These are phyloP conservation scores for Suhomyces panamericanus DNA, from an alignment of 1,139 yeast genomes.

Conservation along the genomic window DNA sequence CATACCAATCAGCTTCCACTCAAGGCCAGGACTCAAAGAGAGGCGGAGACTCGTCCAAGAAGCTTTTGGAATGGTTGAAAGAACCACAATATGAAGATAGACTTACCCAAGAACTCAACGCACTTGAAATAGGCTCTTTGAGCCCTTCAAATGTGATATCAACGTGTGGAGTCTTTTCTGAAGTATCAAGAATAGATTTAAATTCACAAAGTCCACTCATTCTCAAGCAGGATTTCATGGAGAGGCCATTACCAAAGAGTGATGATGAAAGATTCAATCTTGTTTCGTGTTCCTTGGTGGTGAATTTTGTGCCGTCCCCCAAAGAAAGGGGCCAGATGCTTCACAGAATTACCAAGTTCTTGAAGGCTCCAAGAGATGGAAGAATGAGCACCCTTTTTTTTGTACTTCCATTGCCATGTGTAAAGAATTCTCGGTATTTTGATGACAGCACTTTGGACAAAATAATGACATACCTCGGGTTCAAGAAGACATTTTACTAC, in stretches of 20 bases:
- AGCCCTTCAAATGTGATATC: conserved; percentile 53
- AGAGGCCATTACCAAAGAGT: conserved; percentile 57
- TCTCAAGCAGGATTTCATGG: conserved; percentile 79
- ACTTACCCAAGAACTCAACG: conserved; percentile 25
- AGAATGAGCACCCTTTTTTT: conserved; percentile 53
- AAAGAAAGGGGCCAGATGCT: conserved; percentile 76
- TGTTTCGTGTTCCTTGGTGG: conserved; percentile 80
- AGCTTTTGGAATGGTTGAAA: conserved; percentile 67
- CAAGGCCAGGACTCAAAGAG: conserved; percentile 74
- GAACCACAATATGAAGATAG: conserved; percentile 15
- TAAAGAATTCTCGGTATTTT: conserved; percentile 77
- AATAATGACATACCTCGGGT: conserved; percentile 64
- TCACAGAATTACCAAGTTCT: conserved; percentile 55
- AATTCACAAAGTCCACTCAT: conserved; percentile 77
- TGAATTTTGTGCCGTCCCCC: conserved; percentile 83
- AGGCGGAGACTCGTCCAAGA: conserved; percentile 90
- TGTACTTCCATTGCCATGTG: conserved; percentile 87
- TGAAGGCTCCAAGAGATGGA: conserved; percentile 34
- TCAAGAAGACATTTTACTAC: conserved; percentile 44
- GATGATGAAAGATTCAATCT: conserved; percentile 55
- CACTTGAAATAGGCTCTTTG: conserved; percentile 83
- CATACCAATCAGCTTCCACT: conserved; percentile 84
- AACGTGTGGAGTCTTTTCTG: conserved; percentile 1
- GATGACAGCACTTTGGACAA: conserved; percentile 42
- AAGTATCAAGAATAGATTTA: conserved; percentile 54